Evolutionary conservation across 768 basidiomycete species (phyloP).

Genomic region (Infundibulicybe gibba): DNA sequence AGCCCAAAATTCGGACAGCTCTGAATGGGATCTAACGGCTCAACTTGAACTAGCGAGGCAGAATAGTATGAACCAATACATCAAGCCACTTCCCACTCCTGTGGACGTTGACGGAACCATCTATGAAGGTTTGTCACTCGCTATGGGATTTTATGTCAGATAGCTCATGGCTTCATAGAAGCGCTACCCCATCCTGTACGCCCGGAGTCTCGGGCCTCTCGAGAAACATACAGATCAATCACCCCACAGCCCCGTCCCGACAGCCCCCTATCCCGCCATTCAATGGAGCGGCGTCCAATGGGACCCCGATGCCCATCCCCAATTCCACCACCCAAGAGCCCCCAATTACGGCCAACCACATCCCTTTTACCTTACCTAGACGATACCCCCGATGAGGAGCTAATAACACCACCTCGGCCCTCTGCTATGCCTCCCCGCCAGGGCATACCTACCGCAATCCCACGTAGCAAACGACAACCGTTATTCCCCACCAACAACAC

Average conservation of each 20-base stretch:
- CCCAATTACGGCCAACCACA: conserved; percentile 19
- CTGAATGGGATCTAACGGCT: conserved; percentile 73
- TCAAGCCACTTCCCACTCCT: conserved; percentile 40
- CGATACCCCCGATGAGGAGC: conserved; percentile 41
- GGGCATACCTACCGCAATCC: conserved; percentile 45
- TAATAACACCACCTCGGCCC: conserved; percentile 17
- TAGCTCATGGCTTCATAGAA: conserved; percentile 41
- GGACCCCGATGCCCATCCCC: conserved; percentile 80
- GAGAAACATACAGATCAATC: conserved; percentile 34
- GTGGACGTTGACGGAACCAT: conserved; percentile 61
- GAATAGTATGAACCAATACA: conserved; percentile 78
- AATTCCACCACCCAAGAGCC: conserved; percentile 45
- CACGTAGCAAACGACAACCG: conserved; percentile 69
- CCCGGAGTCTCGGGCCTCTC: conserved; percentile 52
- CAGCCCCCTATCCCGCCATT: conserved; percentile 38
- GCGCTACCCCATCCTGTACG: conserved; percentile 47
- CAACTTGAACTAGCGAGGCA: conserved; percentile 79
- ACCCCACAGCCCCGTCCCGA: conserved; percentile 46
- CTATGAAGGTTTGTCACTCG: conserved; percentile 61
- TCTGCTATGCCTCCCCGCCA: conserved; percentile 20
- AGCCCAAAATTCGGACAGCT: conserved; percentile 48
- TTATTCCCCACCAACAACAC: conserved; percentile 51
- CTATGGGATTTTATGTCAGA: conserved; percentile 2
- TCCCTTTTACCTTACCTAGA: conserved; percentile 40
- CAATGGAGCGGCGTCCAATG: conserved; percentile 57